phyloP scores from a whole-genome alignment of 2,329 filamentous ascomycete species.

The Lachnum nothofagi region DNA sequence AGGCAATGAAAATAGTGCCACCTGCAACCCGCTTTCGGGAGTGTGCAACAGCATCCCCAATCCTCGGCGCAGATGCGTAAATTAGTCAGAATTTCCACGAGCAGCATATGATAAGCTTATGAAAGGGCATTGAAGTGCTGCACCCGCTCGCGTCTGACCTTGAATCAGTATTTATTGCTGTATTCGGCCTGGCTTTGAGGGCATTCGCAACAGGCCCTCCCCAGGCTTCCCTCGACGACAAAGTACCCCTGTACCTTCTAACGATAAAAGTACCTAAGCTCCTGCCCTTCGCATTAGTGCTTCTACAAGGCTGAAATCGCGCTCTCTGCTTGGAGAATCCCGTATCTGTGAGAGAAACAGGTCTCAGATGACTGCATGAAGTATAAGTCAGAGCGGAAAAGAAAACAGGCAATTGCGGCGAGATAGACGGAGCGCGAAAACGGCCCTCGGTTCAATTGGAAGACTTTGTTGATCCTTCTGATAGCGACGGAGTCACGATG shows the following conservation, averaged over 20 bases:
- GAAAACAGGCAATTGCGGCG: neutral
- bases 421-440: neutral
- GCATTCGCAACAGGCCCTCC: slow-evolving; percentile 1
- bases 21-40: neutral
- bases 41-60: slow-evolving; percentile 3
- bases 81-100: slow-evolving; percentile 2
- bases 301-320: slow-evolving; percentile 12
- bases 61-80: slow-evolving; percentile 1
- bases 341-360: slow-evolving; percentile 3
- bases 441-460: neutral
- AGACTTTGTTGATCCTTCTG: slow-evolving; percentile 2
- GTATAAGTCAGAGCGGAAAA: slow-evolving; percentile 4
- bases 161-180: neutral
- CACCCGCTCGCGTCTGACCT: slow-evolving; percentile 9
- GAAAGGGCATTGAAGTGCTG: slow-evolving; percentile 4
- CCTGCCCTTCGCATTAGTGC: slow-evolving; percentile 11
- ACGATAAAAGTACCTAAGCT: slow-evolving; percentile 9
- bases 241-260: slow-evolving; percentile 5
- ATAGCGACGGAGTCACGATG: slow-evolving; percentile 4
- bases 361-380: slow-evolving; percentile 13
- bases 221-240: neutral
- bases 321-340: slow-evolving; percentile 5
- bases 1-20: slow-evolving; percentile 11
- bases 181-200: slow-evolving; percentile 1
- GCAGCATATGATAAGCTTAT: slow-evolving; percentile 1